phyloP scores from a whole-genome alignment of 2,329 filamentous ascomycete genomes.

The Sclerotinia sclerotiorum region DNA sequence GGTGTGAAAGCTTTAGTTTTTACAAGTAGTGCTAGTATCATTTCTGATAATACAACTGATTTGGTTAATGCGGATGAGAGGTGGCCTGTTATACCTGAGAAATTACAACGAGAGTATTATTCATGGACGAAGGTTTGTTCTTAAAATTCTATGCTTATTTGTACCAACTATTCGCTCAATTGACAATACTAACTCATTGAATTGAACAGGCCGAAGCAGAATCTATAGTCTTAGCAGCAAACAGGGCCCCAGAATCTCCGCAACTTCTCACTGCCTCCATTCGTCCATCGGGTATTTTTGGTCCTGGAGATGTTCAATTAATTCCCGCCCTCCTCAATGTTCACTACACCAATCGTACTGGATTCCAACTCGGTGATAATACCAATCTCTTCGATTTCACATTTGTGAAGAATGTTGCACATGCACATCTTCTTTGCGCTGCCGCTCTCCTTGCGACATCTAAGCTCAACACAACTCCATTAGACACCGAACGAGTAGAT shows the following conservation, averaged over 20 bases:
- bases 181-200: not conserved
- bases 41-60: slow-evolving; percentile 78
- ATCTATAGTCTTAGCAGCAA: slow-evolving; percentile 73
- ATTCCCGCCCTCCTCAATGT: slow-evolving; percentile 73
- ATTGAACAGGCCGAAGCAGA: slow-evolving; percentile 68
- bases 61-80: slow-evolving; percentile 82
- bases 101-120: slow-evolving; percentile 76
- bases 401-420: slow-evolving; percentile 67
- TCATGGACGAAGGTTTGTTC: slow-evolving; percentile 70
- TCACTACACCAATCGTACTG: slow-evolving; percentile 66
- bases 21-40: slow-evolving; percentile 83
- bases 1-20: slow-evolving; percentile 83
- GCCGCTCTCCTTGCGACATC: slow-evolving; percentile 51
- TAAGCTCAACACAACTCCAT: slow-evolving; percentile 51
- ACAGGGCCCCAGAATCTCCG: slow-evolving; percentile 53
- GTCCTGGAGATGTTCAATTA: slow-evolving; percentile 79
- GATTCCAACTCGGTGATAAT: slow-evolving; percentile 77
- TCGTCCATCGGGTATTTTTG: slow-evolving; percentile 86
- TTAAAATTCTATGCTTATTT: not conserved
- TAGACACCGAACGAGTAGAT: slow-evolving; percentile 72
- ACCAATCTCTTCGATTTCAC: slow-evolving; percentile 70
- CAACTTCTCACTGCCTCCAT: slow-evolving; percentile 74
- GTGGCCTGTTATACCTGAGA: slow-evolving; percentile 73
- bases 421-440: slow-evolving; percentile 77
- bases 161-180: not conserved